Evolutionary conservation across 257 asterid species (phyloP), one percentile per base, ranked within the genome.

Genomic region (Gardenia jasminoides): DNA sequence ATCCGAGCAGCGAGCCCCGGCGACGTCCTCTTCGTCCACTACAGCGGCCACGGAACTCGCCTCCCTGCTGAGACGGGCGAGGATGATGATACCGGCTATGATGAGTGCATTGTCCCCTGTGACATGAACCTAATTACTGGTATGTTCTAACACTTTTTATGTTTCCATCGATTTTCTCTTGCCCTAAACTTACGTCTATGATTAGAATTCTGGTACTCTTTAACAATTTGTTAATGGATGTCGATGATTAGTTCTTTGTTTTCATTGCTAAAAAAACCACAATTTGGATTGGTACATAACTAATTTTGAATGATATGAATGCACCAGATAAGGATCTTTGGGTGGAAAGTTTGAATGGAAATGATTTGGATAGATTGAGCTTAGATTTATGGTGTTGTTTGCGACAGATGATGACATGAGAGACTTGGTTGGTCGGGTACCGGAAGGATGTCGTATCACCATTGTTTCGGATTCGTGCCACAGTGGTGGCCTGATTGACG

Each of bases 61-160:
- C 92, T 95, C 3, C 99, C 99, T 30, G 99, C 99, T 61, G 99
- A 95, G 88, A 93, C 96, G 33, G 99, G 99, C 59, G 99, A 94
- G 89, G 94, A 92, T 41, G 99, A 95, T 59, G 99, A 95, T 75
- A 95, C 99, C 58, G 99, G 99, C 81, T 95, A 85, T 67, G 99
- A 93, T 70, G 99, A 95, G 85, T 95, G 98, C 82, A 92, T 95
- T 84, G 99, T 95, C 71, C 98, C 99, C 68, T 82, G 89, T 62
- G 99, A 95, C 64, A 91, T 95, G 97, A 94, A 95, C 70, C 96
- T 95, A 50, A 93, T 95, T 56, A 92, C 99, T 3, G 98, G 99
- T 94, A 64, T 7, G 67, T 15, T 47, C 30, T 8, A 52, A 22
- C 33, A 10, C n/a, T 10, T 36, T 33, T 20, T 13, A 24, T 22